These are phyloP conservation scores for Colletotrichum neosansevieriae DNA, from an alignment of 2,329 filamentous ascomycete genomes.

Conservation along the genomic window DNA sequence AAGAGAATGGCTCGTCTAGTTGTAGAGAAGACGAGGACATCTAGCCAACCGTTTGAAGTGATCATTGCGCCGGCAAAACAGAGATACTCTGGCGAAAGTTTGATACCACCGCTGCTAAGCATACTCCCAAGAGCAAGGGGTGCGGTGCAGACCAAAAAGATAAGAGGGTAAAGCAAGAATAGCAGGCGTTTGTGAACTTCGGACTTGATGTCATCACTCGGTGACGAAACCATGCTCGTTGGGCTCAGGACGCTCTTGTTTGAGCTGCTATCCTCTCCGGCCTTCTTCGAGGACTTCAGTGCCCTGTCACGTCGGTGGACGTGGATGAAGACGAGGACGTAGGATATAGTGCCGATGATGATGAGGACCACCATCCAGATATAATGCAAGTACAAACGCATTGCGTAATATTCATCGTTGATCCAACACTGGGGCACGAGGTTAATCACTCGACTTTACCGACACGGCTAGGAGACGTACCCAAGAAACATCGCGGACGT, in stretches of 20 bases:
- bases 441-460: not conserved
- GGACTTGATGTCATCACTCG: not conserved
- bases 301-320: slow-evolving; percentile 42
- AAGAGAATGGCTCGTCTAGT: slow-evolving; percentile 53
- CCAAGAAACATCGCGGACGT: slow-evolving; percentile 67
- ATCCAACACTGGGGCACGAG: slow-evolving; percentile 67
- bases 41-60: slow-evolving; percentile 59
- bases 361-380: slow-evolving; percentile 68
- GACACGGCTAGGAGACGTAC: slow-evolving; percentile 50
- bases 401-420: slow-evolving; percentile 53
- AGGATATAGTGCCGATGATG: slow-evolving; percentile 50
- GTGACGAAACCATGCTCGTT: not conserved
- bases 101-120: slow-evolving; percentile 63
- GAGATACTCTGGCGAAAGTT: slow-evolving; percentile 61
- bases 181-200: slow-evolving; percentile 22
- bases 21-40: slow-evolving; percentile 54
- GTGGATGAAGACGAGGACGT: slow-evolving; percentile 52
- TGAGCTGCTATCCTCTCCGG: not conserved
- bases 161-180: slow-evolving; percentile 71
- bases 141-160: slow-evolving; percentile 72
- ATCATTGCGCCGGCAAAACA: slow-evolving; percentile 65
- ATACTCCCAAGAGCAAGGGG: slow-evolving; percentile 72
- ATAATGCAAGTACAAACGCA: slow-evolving; percentile 72
- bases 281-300: not conserved
- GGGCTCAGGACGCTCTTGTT: slow-evolving; percentile 2